phyloP scores from a whole-genome alignment of 805 yeast genomes.

The Ogataea henricii region DNA sequence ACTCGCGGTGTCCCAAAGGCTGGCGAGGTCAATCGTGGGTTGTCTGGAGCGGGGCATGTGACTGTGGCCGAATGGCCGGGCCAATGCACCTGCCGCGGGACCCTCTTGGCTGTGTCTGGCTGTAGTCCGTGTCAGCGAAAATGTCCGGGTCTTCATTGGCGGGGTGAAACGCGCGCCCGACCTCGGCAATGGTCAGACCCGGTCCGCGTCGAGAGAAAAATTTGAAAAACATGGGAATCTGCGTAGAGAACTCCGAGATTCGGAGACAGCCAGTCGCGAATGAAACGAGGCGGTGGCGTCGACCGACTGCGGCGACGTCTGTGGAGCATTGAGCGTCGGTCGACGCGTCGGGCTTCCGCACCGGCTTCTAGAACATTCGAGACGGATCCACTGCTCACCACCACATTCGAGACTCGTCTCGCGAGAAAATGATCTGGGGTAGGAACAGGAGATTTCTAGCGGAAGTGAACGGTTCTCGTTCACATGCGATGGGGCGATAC shows the following conservation, averaged over 20 bases:
- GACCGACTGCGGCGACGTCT: too few species aligned
- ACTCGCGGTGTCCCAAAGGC: too few species aligned
- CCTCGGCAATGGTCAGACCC: slow-evolving; percentile 5
- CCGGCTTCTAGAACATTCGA: not conserved
- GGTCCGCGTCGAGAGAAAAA: not conserved
- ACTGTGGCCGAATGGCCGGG: not conserved
- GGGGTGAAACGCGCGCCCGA: slow-evolving; percentile 2
- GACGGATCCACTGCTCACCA: slow-evolving; percentile 1
- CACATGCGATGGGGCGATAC: too few species aligned
- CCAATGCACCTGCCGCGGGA: not conserved
- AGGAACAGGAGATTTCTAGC: not conserved
- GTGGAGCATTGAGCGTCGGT: not conserved
- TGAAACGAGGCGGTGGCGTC: too few species aligned
- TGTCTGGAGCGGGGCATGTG: not conserved
- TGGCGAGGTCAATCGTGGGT: too few species aligned
- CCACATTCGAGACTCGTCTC: slow-evolving; percentile 2
- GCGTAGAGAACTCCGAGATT: not conserved
- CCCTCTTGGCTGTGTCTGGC: not conserved
- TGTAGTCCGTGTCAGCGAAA: slow-evolving; percentile 2
- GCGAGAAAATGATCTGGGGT: slow-evolving; percentile 6
- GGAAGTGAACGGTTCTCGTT: slow-evolving; percentile 1
- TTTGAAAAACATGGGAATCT: not conserved
- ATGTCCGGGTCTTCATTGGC: slow-evolving; percentile 1
- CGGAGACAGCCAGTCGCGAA: slow-evolving; percentile 1
- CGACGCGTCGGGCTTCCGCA: too few species aligned